Evolutionary conservation across 2,329 filamentous ascomycete genomes (phyloP).

Genomic region (Coniella lustricola): DNA sequence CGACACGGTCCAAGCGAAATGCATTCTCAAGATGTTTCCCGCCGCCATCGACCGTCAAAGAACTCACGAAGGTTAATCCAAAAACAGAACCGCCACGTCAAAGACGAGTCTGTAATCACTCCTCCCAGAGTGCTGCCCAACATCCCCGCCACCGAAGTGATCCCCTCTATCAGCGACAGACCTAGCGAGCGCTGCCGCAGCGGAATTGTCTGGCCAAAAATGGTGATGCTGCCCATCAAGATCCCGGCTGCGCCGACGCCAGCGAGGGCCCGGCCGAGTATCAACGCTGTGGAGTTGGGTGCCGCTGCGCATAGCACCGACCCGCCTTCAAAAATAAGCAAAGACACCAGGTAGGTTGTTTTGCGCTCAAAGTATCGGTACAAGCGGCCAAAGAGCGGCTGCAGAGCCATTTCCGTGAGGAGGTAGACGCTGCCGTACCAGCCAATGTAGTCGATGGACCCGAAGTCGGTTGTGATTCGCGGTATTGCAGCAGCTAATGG

Average conservation of each 20-base stretch:
- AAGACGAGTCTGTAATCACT: conserved; percentile 4
- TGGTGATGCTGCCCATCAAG: conserved; percentile 2
- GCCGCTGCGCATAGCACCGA: conserved; percentile 6
- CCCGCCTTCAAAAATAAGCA: conserved; percentile 3
- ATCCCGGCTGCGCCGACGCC: conserved; percentile 3
- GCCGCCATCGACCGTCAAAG: too few relatives aligned
- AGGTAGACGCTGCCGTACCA: conserved; percentile 8
- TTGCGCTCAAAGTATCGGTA: conserved; percentile 9
- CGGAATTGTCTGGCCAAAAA: conserved; percentile 5
- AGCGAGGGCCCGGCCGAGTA: conserved; percentile 4
- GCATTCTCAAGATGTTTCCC: too few relatives aligned
- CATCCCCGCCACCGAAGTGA: conserved; percentile 10
- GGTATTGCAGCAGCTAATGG: conserved; percentile 5
- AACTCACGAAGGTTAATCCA: conserved; percentile 12
- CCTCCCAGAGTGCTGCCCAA: conserved; percentile 6
- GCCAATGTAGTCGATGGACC: conserved; percentile 5
- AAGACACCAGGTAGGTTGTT: conserved; percentile 1
- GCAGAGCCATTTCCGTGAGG: conserved; percentile 2
- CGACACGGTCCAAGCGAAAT: too few relatives aligned
- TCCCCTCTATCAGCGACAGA: conserved; percentile 2
- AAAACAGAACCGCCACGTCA: conserved; percentile 12
- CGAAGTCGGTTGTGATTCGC: conserved; percentile 7
- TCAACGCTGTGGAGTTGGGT: conserved; percentile 6
- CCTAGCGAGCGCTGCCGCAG: conserved; percentile 2
- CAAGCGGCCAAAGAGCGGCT: conserved; percentile 5